phyloP scores from a whole-genome alignment of 352 stramenopile species.

The Globisporangium parvum region DNA sequence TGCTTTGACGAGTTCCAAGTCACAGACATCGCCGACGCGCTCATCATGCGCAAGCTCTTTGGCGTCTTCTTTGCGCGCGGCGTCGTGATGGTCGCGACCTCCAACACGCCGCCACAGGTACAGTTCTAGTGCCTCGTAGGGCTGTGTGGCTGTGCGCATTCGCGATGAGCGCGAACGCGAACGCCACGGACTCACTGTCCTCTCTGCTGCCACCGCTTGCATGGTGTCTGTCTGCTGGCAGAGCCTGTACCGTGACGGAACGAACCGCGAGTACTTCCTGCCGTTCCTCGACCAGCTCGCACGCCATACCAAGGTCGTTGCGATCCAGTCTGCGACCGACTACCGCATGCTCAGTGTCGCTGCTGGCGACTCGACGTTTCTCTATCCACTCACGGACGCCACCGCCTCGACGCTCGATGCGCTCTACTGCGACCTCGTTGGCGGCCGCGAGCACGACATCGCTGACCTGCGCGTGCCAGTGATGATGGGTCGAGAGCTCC shows the following conservation, averaged over 20 bases:
- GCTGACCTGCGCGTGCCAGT: slow-evolving; percentile 53
- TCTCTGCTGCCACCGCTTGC: background rate
- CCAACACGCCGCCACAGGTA: slow-evolving; percentile 83
- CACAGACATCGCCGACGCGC: slow-evolving; percentile 95
- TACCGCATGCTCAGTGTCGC: slow-evolving; percentile 57
- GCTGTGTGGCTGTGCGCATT: background rate
- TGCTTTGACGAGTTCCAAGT: slow-evolving; percentile 99
- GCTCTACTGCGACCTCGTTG: slow-evolving; percentile 36
- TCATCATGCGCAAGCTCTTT: slow-evolving; percentile 96
- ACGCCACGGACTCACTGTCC: background rate
- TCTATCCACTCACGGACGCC: slow-evolving; percentile 35
- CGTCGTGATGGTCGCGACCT: slow-evolving; percentile 94
- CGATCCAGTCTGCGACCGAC: slow-evolving; percentile 65
- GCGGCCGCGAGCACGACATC: slow-evolving; percentile 3
- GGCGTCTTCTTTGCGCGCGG: slow-evolving; percentile 83
- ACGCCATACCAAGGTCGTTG: slow-evolving; percentile 77
- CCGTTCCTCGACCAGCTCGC: slow-evolving; percentile 95
- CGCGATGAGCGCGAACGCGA: no score
- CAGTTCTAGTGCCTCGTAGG: background rate
- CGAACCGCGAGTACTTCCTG: slow-evolving; percentile 96
- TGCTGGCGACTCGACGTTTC: slow-evolving; percentile 34
- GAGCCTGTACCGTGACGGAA: slow-evolving; percentile 93
- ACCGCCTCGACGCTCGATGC: slow-evolving; percentile 33
- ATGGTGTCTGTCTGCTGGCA: slow-evolving; percentile 20
- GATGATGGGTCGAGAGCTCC: slow-evolving; percentile 69